phyloP scores from a whole-genome alignment of 331 rosid genomes.

The Quercus lobata region DNA sequence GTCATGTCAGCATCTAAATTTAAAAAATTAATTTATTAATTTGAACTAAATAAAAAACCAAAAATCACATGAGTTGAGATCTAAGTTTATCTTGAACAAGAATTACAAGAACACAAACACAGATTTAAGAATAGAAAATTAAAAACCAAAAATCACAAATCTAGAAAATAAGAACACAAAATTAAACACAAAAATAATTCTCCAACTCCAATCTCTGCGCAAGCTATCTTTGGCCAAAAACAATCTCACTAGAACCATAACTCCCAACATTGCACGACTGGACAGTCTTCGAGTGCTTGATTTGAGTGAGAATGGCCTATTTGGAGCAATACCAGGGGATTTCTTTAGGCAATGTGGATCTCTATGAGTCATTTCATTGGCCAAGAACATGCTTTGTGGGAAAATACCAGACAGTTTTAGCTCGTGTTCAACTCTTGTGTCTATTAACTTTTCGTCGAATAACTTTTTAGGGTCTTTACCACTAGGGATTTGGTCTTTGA shows the following conservation, averaged over 20 bases:
- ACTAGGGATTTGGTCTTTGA: slow-evolving; percentile 62
- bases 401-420: slow-evolving; percentile 62
- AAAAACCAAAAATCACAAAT: no score
- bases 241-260: slow-evolving; percentile 70
- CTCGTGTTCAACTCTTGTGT: slow-evolving; percentile 65
- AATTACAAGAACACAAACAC: no score
- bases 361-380: slow-evolving; percentile 62
- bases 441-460: slow-evolving; percentile 59
- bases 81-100: no score
- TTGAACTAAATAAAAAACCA: no score
- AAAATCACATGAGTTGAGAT: no score
- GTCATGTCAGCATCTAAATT: no score
- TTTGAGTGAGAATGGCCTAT: slow-evolving; percentile 68
- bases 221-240: slow-evolving; percentile 68
- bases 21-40: no score
- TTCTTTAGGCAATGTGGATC: slow-evolving; percentile 95
- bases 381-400: slow-evolving; percentile 66
- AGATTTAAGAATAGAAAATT: no score
- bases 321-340: slow-evolving; percentile 64
- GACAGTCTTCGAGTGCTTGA: slow-evolving; percentile 73
- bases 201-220: slow-evolving; percentile 60
- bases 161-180: no score
- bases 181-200: no score
- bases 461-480: slow-evolving; percentile 73
- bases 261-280: slow-evolving; percentile 56